Evolutionary conservation across 306 rosid genomes (phyloP).

Genomic region (Medicago lupulina): DNA sequence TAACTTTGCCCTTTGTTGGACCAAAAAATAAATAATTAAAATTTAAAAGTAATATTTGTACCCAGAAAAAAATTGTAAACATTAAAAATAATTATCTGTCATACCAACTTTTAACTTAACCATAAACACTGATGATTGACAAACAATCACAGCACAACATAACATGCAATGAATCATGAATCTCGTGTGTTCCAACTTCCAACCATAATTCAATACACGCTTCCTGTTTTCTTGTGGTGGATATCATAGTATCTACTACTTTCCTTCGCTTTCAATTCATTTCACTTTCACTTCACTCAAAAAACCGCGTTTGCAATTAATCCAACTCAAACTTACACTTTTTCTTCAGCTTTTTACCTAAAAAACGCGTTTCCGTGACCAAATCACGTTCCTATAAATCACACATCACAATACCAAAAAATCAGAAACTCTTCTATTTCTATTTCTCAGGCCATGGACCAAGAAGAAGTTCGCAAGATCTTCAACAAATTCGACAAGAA

Average conservation of each 20-base stretch:
- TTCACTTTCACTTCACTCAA: not conserved
- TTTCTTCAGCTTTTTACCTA: constrained; percentile 14
- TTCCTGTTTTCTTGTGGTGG: not conserved
- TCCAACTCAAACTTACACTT: not conserved
- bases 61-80: too few relatives aligned
- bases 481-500: constrained; percentile 92
- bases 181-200: constrained; percentile 5
- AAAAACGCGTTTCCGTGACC: constrained; percentile 5
- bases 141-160: not conserved
- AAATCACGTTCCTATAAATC: constrained; percentile 19
- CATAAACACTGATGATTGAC: not conserved
- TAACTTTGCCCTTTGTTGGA: too few relatives aligned
- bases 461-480: constrained; percentile 64
- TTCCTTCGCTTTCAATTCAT: not conserved
- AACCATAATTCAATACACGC: constrained; percentile 25
- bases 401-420: not conserved
- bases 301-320: constrained; percentile 7
- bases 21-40: too few relatives aligned
- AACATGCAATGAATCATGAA: not conserved
- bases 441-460: constrained; percentile 54
- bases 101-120: not conserved
- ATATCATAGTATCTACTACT: not conserved
- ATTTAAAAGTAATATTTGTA: too few relatives aligned
- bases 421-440: not conserved
- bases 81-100: too few relatives aligned